Conservation (phyloP, 176 grass and related monocot genomes). For the Hyparrhenia diplandra region DNA sequence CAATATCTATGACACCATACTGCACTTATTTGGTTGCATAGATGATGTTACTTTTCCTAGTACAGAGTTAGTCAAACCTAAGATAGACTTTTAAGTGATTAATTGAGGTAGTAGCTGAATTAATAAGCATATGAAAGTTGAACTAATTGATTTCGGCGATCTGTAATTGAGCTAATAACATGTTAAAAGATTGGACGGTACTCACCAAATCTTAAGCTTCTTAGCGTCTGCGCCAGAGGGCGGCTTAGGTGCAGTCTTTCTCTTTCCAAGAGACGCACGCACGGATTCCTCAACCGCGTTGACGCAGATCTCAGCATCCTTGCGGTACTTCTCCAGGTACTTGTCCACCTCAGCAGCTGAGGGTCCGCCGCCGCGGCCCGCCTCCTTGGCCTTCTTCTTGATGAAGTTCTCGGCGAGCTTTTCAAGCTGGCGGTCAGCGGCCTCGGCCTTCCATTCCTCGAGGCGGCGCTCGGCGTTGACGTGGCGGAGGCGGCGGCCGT, state of each 20-base stretch:
- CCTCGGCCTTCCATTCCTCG: conserved; percentile 92
- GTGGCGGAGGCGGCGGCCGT: conserved; percentile 78
- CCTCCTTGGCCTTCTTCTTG: conserved; percentile 84
- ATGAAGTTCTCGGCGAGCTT: conserved; percentile 82
- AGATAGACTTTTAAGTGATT: not conserved
- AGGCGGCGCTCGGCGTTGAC: conserved; percentile 94
- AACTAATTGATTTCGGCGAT: not conserved
- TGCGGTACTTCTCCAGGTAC: conserved; percentile 80
- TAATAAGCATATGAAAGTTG: not conserved
- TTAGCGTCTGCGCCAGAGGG: conserved; percentile 50
- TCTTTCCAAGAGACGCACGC: conserved; percentile 72
- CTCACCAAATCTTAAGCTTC: conserved; percentile 89
- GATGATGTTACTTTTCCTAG: not conserved
- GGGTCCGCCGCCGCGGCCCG: conserved; percentile 13
- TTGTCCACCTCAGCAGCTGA: conserved; percentile 69
- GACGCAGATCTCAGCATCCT: conserved; percentile 75
- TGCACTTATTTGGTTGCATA: not conserved
- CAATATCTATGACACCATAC: not conserved
- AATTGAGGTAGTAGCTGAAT: not conserved
- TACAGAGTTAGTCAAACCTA: not conserved
- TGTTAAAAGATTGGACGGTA: not conserved
- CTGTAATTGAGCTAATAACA: not conserved
- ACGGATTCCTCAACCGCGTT: conserved; percentile 77
- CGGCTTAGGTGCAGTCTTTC: conserved; percentile 48
- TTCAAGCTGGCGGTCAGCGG: conserved; percentile 66